Conservation (phyloP, 2,329 filamentous ascomycete genomes). For the Colletotrichum sublineola region DNA sequence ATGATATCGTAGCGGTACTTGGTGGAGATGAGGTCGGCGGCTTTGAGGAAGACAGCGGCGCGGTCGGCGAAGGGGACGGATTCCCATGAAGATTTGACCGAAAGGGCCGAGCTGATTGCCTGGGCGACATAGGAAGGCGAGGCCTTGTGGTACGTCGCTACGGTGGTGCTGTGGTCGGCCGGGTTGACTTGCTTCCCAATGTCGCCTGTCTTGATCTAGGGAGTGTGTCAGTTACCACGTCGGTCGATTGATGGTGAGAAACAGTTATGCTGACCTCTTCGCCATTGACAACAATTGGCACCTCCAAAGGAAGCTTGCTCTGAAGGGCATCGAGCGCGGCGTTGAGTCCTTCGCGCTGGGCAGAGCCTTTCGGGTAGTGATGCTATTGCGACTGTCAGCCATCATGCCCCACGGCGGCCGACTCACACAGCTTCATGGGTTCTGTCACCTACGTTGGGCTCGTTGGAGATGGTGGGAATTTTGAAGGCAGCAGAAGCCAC, state of each 20-base stretch:
- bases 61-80: constrained; percentile 88
- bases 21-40: constrained; percentile 87
- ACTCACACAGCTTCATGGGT: constrained; percentile 6
- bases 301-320: constrained; percentile 77
- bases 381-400: constrained; percentile 71
- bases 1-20: constrained; percentile 98
- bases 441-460: constrained; percentile 85
- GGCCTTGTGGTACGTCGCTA: constrained; percentile 90
- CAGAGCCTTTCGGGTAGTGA: constrained; percentile 87
- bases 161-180: constrained; percentile 78
- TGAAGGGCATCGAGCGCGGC: constrained; percentile 79
- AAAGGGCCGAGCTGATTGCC: constrained; percentile 87
- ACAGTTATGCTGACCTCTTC: constrained; percentile 72
- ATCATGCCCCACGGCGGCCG: neutral
- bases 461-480: constrained; percentile 87
- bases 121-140: constrained; percentile 79
- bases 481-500: constrained; percentile 86
- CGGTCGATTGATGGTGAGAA: neutral
- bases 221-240: constrained; percentile 10
- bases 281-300: constrained; percentile 87
- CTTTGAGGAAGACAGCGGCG: constrained; percentile 94
- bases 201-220: constrained; percentile 74
- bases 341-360: constrained; percentile 81
- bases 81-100: constrained; percentile 90
- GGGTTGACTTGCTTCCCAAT: constrained; percentile 84